phyloP scores from a whole-genome alignment of 352 stramenopile genomes.

The Pythium volutum region DNA sequence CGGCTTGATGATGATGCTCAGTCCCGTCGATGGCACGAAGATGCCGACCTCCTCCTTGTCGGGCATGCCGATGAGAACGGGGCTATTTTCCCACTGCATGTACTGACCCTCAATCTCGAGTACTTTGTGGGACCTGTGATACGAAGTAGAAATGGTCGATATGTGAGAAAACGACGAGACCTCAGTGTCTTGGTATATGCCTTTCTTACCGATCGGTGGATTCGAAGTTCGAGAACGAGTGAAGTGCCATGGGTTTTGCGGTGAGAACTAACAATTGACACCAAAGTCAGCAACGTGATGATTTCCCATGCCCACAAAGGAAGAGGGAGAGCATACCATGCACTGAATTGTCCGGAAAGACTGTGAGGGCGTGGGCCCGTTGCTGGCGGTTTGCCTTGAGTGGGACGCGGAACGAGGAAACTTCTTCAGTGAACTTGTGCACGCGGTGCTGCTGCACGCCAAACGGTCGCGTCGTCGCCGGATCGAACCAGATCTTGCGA shows the following conservation, averaged over 20 bases:
- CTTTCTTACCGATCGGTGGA: slow-evolving; percentile 30
- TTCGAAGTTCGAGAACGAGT: slow-evolving; percentile 60
- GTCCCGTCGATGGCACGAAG: slow-evolving; percentile 57
- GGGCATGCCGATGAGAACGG: slow-evolving; percentile 46
- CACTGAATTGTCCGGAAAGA: slow-evolving; percentile 58
- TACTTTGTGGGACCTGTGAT: slow-evolving; percentile 45
- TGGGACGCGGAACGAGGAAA: slow-evolving; percentile 64
- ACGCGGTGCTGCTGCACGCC: slow-evolving; percentile 51
- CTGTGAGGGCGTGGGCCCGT: slow-evolving; percentile 43
- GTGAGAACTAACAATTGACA: slow-evolving; percentile 38
- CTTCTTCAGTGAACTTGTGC: slow-evolving; percentile 56
- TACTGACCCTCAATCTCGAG: slow-evolving; percentile 66
- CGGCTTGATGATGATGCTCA: slow-evolving; percentile 48
- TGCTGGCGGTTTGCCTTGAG: slow-evolving; percentile 57
- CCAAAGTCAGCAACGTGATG: not conserved
- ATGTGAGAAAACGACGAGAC: not conserved
- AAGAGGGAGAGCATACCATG: slow-evolving; percentile 36
- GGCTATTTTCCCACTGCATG: slow-evolving; percentile 58
- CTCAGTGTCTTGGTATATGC: not conserved
- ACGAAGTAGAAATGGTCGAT: not conserved
- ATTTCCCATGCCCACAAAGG: not conserved
- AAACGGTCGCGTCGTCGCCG: slow-evolving; percentile 53
- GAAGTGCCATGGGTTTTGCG: slow-evolving; percentile 46
- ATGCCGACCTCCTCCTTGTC: slow-evolving; percentile 42
- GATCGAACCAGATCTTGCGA: slow-evolving; percentile 62